Evolutionary conservation across 2,329 filamentous ascomycete species (phyloP), one percentile per base, ranked within the genome.

Genomic region (Colletotrichum sp.): DNA sequence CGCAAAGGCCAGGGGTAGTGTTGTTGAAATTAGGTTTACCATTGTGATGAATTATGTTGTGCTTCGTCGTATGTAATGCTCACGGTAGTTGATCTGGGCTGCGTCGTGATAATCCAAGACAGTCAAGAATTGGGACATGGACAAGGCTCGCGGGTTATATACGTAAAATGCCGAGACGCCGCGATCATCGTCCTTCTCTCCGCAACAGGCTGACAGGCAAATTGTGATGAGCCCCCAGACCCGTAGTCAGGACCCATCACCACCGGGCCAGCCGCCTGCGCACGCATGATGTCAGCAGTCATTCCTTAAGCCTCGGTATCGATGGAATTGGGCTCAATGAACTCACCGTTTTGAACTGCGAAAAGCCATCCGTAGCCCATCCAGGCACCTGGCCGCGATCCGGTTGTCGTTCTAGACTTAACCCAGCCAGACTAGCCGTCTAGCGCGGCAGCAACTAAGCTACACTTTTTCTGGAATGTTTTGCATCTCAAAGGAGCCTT

Each of bases 1-100:
- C 34, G 81, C 75, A 28, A 84, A 75, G 34, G 78, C 66, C 36
- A 84, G 63, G 8, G 83, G 34, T 28, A 81, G 32, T 1, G 71
- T 59, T n/a, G 26, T n/a, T 62, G 63, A 60, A 2, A 39, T 22
- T 18, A 68, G 8, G 3, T 77, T 80, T 26, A 79, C 78, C 82
- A 84, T 84, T 18, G 68, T 55, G n/a, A 12, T 48, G 24, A n/a
- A 3, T 48, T 30, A 30, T 26, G 22, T 28, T 4, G 18, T 5
- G 0, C 6, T 12, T 48, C 9, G 39, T 48, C 3, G 18, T 48
- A 48, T 48, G 18, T 9, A 59, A 10, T 28, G 24, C 24, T 59
- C 26, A 28, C 16, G 9, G 8, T 30, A 10, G 24, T 30, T 59
- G 16, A 1, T 59, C 16, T 26, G 55, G 1, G 1, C 13, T 26